Base-by-base conservation (phyloP, 148 eudicot genomes). In the Chenopodium quinoa region DNA sequence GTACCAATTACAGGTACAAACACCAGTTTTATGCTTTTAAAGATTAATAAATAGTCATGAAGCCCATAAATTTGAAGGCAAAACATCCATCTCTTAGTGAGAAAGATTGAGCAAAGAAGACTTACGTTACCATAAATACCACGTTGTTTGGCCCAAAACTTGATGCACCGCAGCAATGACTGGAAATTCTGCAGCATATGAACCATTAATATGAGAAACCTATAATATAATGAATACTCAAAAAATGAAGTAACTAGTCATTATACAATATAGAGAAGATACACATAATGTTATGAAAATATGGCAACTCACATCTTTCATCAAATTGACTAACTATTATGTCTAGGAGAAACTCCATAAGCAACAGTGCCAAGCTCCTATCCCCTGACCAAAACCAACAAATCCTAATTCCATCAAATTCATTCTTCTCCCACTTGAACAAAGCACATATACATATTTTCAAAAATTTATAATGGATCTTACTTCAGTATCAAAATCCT, bases 91-190 rank as follows among this genome's bases (percentile, higher is more conserved):
- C 13, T 34, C 3, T 64, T 29, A 7, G 6, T 22, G 34, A 58
- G 58, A 34, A 47, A 25, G 46, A 25, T 73, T 5, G 69, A 80
- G 22, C 5, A 46, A 62, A 40, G 52, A 69, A 71, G 72, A 73
- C 94, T 88, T 91, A 91, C 94, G 81, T 91, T 82, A 63, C 94
- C 91, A 82, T 91, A 90, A 65, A 91, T 83, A 48, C 92, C 92
- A 74, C 92, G 90, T 63, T 84, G 87, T 79, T 85, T 91, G 23
- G 94, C 91, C 94, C 94, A 91, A 17, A 84, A 84, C 78, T 88
- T 91, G 54, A 90, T 83, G 80, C 91, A 90, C 8, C 90, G 88
- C 78, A 91, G 86, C 73, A 90, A 23, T 79, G 91, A 81, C 74
- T 84, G 90, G 66, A 83, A 91, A 76, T 81, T 76, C 94, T 91